Percentiles rank a stretch among this genome's conserved stretches.
These are phyloP conservation scores for Clonostachys solani DNA, from an alignment of 2,329 filamentous ascomycete genomes.

Conservation along the genomic window DNA sequence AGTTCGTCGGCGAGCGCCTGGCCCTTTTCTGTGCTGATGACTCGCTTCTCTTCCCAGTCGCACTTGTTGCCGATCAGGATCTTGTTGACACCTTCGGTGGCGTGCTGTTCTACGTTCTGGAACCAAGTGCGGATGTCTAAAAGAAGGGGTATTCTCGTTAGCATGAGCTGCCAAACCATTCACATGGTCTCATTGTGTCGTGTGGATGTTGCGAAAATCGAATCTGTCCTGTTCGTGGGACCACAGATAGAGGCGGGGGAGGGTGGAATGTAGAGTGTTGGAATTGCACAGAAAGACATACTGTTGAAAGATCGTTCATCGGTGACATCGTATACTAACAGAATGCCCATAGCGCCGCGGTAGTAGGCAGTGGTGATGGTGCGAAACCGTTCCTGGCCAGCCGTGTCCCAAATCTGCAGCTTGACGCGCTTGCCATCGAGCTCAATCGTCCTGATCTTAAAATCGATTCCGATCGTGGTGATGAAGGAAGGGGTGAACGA, in stretches of 20 bases:
- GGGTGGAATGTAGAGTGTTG: neutral
- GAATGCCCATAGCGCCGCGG: constrained; percentile 94
- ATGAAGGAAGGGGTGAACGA: constrained; percentile 97
- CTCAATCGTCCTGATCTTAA: constrained; percentile 99
- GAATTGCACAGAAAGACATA: constrained; percentile 37
- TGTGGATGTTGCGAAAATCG: too few relatives aligned
- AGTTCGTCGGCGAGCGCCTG: constrained; percentile 93
- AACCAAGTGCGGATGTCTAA: constrained; percentile 99
- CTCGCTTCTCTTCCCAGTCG: constrained; percentile 99
- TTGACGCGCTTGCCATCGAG: constrained; percentile 98
- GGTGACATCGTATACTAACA: constrained; percentile 97
- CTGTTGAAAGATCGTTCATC: constrained; percentile 95
- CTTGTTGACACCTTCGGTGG: constrained; percentile 98
- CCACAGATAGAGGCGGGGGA: neutral
- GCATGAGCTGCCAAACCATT: neutral
- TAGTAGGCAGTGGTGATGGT: constrained; percentile 99
- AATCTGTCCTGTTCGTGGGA: too few relatives aligned
- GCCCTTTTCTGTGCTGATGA: constrained; percentile 87
- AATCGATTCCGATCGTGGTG: constrained; percentile 99
- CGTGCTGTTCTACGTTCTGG: constrained; percentile 97
- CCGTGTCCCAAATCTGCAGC: constrained; percentile 99
- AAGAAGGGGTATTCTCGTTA: constrained; percentile 8
- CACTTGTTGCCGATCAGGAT: constrained; percentile 99
- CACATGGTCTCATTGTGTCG: too few relatives aligned
- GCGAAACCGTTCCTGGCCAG: constrained; percentile 95